These are phyloP conservation scores for Alternaria consortialis DNA, from an alignment of 2,329 filamentous ascomycete genomes.

Conservation along the genomic window DNA sequence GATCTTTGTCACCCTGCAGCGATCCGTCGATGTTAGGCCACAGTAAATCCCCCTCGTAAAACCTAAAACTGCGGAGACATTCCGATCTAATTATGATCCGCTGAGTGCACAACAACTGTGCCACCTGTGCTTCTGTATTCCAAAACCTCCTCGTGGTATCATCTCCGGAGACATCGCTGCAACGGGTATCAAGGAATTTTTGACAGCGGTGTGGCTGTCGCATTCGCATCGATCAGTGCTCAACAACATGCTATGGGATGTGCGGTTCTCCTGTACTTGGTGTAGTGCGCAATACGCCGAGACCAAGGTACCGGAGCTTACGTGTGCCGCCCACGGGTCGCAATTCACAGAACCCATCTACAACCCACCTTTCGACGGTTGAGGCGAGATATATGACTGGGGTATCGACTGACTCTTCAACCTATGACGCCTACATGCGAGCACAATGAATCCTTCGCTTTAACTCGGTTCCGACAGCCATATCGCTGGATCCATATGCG, in stretches of 20 bases:
- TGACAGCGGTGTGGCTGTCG: background rate
- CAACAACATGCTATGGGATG: background rate
- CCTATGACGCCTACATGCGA: conserved; percentile 1
- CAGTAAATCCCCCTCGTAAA: background rate
- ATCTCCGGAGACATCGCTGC: background rate
- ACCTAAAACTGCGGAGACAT: background rate
- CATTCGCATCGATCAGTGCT: background rate
- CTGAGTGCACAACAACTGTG: background rate
- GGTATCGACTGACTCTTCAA: background rate
- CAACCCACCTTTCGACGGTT: background rate
- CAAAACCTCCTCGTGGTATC: background rate
- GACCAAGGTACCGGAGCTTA: conserved; percentile 1
- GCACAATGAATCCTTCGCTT: background rate
- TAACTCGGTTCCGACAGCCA: background rate
- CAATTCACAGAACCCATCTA: background rate
- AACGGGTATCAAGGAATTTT: background rate
- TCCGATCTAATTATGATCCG: background rate
- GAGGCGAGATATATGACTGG: background rate
- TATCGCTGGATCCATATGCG: background rate
- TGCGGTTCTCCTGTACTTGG: background rate
- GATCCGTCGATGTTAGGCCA: background rate
- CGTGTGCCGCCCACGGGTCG: background rate
- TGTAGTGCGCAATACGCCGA: background rate
- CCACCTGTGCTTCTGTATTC: background rate
- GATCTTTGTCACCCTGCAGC: conserved; percentile 7